phyloP scores from a whole-genome alignment of 495 filamentous ascomycete genomes.

The Penicillium diatomitis region DNA sequence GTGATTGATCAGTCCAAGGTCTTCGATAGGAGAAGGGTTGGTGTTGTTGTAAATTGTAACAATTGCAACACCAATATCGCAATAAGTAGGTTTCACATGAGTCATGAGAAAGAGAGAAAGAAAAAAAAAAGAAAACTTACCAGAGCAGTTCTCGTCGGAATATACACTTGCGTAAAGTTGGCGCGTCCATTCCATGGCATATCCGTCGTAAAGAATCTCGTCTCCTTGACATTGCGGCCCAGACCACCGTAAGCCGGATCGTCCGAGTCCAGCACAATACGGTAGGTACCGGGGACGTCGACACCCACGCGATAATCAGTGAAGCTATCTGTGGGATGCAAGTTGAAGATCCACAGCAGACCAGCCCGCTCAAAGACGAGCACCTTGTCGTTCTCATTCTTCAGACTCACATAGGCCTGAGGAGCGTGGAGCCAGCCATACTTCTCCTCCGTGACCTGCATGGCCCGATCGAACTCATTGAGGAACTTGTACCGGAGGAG shows the following conservation, averaged over 20 bases:
- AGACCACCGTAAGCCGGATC: slow-evolving; percentile 69
- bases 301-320: slow-evolving; percentile 89
- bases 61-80: too few species aligned
- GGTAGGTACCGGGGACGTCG: slow-evolving; percentile 75
- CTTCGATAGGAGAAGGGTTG: not conserved
- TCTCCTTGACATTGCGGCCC: slow-evolving; percentile 62
- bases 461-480: slow-evolving; percentile 86
- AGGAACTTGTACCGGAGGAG: slow-evolving; percentile 85
- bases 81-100: not conserved
- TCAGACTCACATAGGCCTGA: slow-evolving; percentile 87
- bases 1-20: slow-evolving; percentile 1
- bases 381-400: slow-evolving; percentile 91
- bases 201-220: slow-evolving; percentile 83
- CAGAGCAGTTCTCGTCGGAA: slow-evolving; percentile 75
- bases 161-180: slow-evolving; percentile 90
- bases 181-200: slow-evolving; percentile 78
- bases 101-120: not conserved
- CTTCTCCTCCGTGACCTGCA: slow-evolving; percentile 79
- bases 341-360: slow-evolving; percentile 92
- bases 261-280: slow-evolving; percentile 80
- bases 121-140: slow-evolving; percentile 45
- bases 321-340: slow-evolving; percentile 79
- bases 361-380: slow-evolving; percentile 92
- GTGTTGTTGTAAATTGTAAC: too few species aligned
- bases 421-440: slow-evolving; percentile 86